A percentile compares a stretch with the other conserved stretches of the same genome.
These are phyloP conservation scores for carrot (Daucus carota) DNA, from an alignment of 129 eudicot species.

Conservation along the genomic window DH1_v3.0 NC_030382.2:36474001-36474500, in stretches of 20 bases:
- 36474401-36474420: constrained; percentile 1
- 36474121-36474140: constrained; percentile 43
- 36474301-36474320: neutral
- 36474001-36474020: constrained; percentile 50
- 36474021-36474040: constrained; percentile 3
- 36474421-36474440: constrained; percentile 6
- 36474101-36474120: constrained; percentile 59
- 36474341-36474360: constrained; percentile 18
- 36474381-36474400: constrained; percentile 18
- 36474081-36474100: neutral
- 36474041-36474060: neutral
- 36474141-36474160: constrained; percentile 56
- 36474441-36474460: constrained; percentile 18
- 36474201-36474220: constrained; percentile 88
- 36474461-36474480: constrained; percentile 9
- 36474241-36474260: constrained; percentile 35
- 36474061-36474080: neutral
- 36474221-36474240: constrained; percentile 38
- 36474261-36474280: constrained; percentile 33
- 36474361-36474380: constrained; percentile 7
- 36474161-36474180: constrained; percentile 60
- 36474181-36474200: constrained; percentile 46
- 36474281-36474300: constrained; percentile 19
- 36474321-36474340: constrained; percentile 15
- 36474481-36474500: constrained; percentile 16